Conservation (phyloP, 164 flowering plant species). For the grape (Vitis vinifera) region DNA sequence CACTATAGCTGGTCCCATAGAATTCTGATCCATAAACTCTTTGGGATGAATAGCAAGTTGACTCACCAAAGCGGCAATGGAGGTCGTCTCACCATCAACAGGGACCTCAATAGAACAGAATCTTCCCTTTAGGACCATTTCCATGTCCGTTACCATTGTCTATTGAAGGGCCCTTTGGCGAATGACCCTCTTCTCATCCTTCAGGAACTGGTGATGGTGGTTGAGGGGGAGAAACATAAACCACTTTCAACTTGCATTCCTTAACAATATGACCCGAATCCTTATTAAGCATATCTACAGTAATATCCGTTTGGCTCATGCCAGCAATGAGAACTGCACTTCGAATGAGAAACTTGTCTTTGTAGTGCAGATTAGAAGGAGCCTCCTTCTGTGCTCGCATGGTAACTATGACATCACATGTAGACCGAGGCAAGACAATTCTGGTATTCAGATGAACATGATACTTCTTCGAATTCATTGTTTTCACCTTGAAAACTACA, state of each 20-base stretch:
- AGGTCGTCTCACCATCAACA: too few relatives aligned
- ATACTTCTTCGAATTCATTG: conserved; percentile 79
- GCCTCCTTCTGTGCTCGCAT: conserved; percentile 64
- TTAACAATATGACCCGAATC: conserved; percentile 58
- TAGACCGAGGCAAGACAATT: conserved; percentile 51
- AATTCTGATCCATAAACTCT: too few relatives aligned
- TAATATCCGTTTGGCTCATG: conserved; percentile 38
- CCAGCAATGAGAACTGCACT: conserved; percentile 38
- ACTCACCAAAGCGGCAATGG: too few relatives aligned
- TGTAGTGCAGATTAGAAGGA: conserved; percentile 52
- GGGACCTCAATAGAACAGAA: too few relatives aligned
- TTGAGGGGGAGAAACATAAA: conserved; percentile 61
- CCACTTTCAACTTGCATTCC: conserved; percentile 64
- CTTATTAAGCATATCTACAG: conserved; percentile 57
- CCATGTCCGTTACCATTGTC: conserved; percentile 39
- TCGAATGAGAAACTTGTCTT: conserved; percentile 58
- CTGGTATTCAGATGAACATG: conserved; percentile 79
- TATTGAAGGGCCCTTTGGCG: conserved; percentile 42
- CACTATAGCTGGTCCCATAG: too few relatives aligned
- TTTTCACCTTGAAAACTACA: conserved; percentile 89
- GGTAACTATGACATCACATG: conserved; percentile 67
- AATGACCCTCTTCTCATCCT: conserved; percentile 60
- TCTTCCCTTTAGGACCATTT: conserved; percentile 23
- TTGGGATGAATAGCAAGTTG: too few relatives aligned
- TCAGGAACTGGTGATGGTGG: conserved; percentile 63